Conservation (phyloP, 1,139 yeast species). For the Arxiozyma heterogenica region DNA sequence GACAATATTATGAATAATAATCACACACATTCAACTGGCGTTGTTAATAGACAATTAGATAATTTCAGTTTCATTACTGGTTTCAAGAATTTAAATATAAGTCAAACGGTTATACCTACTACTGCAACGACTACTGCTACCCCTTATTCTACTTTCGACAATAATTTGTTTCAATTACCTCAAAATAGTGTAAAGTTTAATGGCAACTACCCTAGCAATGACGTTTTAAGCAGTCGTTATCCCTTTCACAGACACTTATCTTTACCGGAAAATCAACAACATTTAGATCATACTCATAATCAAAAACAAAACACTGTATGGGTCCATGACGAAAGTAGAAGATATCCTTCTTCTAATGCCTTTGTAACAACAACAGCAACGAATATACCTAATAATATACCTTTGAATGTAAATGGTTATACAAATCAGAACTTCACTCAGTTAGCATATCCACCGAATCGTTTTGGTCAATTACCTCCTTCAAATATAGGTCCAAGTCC, state of each 20-base stretch:
- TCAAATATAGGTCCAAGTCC: not conserved
- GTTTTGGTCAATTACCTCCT: not conserved
- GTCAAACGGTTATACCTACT: not conserved
- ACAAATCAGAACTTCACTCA: not conserved
- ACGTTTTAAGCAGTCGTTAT: not conserved
- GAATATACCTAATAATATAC: not conserved
- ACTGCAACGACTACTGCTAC: not conserved
- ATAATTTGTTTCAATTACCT: not conserved
- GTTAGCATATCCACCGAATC: not conserved
- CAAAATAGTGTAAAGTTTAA: not conserved
- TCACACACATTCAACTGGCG: not conserved
- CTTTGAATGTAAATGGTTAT: not conserved
- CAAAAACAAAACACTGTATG: not conserved
- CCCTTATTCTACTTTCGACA: not conserved
- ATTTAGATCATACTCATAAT: not conserved
- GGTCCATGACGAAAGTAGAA: not conserved
- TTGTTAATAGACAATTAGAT: constrained; percentile 4
- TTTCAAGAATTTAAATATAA: constrained; percentile 10
- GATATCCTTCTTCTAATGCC: not conserved
- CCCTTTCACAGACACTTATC: not conserved
- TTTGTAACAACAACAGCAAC: not conserved
- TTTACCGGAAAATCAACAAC: not conserved
- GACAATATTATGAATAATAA: constrained; percentile 2
- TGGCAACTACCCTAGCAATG: not conserved
- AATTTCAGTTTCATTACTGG: constrained; percentile 24